Evolutionary conservation across 768 basidiomycete genomes (phyloP).

Genomic region (Amanita rubescens): DNA sequence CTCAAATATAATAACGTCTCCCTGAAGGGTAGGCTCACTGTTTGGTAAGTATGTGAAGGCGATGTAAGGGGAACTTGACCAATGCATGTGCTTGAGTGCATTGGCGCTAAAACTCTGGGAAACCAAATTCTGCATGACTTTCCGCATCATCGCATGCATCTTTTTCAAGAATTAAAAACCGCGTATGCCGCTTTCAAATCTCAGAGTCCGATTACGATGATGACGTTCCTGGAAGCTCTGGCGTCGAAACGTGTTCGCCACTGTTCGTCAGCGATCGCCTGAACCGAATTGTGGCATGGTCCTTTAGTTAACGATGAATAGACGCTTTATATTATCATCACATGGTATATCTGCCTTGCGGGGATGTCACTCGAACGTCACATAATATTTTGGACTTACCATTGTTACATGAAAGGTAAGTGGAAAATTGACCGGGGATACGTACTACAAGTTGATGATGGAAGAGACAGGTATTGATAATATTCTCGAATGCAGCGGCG

Average conservation of each 20-base stretch:
- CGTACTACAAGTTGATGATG: slow-evolving; percentile 34
- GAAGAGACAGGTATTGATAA: slow-evolving; percentile 43
- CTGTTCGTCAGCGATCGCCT: slow-evolving; percentile 51
- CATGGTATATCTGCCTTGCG: slow-evolving; percentile 16
- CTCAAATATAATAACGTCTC: too few relatives aligned
- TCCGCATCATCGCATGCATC: too few relatives aligned
- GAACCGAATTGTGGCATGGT: slow-evolving; percentile 51
- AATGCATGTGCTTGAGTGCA: too few relatives aligned
- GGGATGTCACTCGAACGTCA: not conserved
- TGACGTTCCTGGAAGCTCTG: slow-evolving; percentile 48
- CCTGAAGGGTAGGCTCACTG: too few relatives aligned
- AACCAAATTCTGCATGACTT: too few relatives aligned
- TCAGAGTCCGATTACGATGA: too few relatives aligned
- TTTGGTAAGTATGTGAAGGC: too few relatives aligned
- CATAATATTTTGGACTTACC: slow-evolving; percentile 20
- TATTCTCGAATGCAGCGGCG: not conserved
- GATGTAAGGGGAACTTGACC: too few relatives aligned
- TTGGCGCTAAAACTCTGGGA: too few relatives aligned
- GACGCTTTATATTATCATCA: not conserved
- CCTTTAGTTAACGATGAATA: slow-evolving; percentile 15
- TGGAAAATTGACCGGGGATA: slow-evolving; percentile 39
- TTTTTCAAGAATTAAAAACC: too few relatives aligned
- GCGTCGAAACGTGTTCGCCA: slow-evolving; percentile 34
- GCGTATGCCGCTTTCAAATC: too few relatives aligned
- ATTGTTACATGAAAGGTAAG: slow-evolving; percentile 42